Evolutionary conservation across 1,139 yeast genomes (phyloP).

Genomic region (Candida sanyaensis): DNA sequence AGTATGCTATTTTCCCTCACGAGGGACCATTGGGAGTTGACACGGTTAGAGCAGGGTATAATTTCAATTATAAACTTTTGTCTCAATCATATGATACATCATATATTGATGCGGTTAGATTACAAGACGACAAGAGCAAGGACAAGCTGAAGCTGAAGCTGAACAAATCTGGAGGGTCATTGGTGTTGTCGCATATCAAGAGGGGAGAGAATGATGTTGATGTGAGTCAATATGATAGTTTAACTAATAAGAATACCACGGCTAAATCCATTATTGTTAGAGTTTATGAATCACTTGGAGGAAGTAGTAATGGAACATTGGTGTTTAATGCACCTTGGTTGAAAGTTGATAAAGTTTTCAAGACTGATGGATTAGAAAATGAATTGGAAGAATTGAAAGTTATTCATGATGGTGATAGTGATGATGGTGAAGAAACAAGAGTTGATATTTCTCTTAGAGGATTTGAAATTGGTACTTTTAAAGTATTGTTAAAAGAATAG

Average conservation of each 20-base stretch:
- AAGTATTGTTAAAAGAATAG: conserved; percentile 38
- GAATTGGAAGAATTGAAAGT: conserved; percentile 35
- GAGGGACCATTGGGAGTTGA: conserved; percentile 59
- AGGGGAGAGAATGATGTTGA: conserved; percentile 84
- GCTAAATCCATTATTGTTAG: conserved; percentile 65
- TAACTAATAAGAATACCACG: conserved; percentile 31
- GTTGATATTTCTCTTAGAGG: conserved; percentile 59
- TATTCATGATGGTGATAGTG: conserved; percentile 21
- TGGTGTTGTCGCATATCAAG: conserved; percentile 76
- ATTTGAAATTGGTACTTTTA: conserved; percentile 76
- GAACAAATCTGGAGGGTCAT: conserved; percentile 14
- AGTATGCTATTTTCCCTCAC: conserved; percentile 86
- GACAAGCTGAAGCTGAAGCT: too few species aligned
- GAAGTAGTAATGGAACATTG: conserved; percentile 57
- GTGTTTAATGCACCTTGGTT: conserved; percentile 31
- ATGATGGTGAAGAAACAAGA: conserved; percentile 20
- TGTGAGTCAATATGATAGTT: conserved; percentile 40
- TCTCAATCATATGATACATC: conserved; percentile 19
- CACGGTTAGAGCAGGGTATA: conserved; percentile 74
- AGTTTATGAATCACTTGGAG: conserved; percentile 87
- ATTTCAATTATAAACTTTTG: conserved; percentile 65
- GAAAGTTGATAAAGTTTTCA: conserved; percentile 51
- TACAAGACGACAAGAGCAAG: conserved; percentile 23
- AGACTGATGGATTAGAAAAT: conserved; percentile 74
- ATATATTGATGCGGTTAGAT: conserved; percentile 22